Evolutionary conservation across 768 basidiomycete species (phyloP), one percentile per base, ranked within the genome.

Genomic region (Suillus weaverae): DNA sequence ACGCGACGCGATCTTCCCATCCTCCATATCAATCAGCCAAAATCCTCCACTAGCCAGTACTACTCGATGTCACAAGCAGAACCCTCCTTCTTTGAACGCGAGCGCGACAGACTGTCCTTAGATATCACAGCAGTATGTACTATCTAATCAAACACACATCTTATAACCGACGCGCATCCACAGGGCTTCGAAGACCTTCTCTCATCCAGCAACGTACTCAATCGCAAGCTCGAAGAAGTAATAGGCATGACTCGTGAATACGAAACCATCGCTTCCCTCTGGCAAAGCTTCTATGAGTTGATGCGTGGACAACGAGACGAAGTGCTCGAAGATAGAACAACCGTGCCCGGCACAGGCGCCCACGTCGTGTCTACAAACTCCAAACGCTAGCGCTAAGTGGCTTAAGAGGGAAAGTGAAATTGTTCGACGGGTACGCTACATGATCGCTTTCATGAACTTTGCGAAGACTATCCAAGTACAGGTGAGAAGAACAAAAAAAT

Each of bases 221-320:
- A 97, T 74, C 87, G 95, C 67, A 95, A 94, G 72, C 84, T 97
- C 20, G 95, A 98, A 76, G 94, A 97, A 73, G 94, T 95, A 2
- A 79, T 90, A 32, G 92, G 92, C 11, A 96, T 97, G 86, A 95
- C 95, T 6, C 89, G 88, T 64, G 95, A 96, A 81, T 95, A 97
- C 74, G 86, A 90, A 60, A 95, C 91, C 3, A 93, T 96, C 48
- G 92, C 95, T 4, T 82, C 86, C 3, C 80, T 97, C 57, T 96
- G 94, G 94, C 83, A 87, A 64, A 86, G 84, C 69, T 94, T 94
- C 69, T 88, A 92, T 70, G 79, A 88, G 64, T 80, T 94, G 68
- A 94, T 94, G 91, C 83, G 83, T 32, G 81, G 77, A 51, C 83
- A 84, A 22, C 75, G 77, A n/a, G 74, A 70, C 51, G 78, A 78